phyloP scores from a whole-genome alignment of 768 basidiomycete species.

The Collybia mongolica region DNA sequence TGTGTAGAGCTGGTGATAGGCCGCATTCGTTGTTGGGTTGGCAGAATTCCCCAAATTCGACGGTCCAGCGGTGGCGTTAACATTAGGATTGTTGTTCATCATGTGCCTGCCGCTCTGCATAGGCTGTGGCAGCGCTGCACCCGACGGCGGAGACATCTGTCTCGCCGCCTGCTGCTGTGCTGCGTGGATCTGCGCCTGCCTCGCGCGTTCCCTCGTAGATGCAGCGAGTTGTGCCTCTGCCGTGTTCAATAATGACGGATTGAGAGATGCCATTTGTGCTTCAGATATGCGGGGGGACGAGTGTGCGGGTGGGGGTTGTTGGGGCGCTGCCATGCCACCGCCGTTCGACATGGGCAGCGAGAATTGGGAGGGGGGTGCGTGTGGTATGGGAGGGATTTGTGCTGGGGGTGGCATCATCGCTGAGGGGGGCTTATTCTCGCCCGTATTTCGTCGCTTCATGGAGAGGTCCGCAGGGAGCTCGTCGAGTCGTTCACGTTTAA shows the following conservation, averaged over 20 bases:
- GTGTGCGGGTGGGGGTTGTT: constrained; percentile 10
- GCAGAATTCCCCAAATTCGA: constrained; percentile 12
- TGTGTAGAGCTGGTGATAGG: constrained; percentile 41
- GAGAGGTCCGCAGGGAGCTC: constrained; percentile 36
- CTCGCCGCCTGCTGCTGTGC: constrained; percentile 24
- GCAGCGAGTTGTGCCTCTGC: constrained; percentile 36
- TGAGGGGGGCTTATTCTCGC: constrained; percentile 49
- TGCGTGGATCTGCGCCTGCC: constrained; percentile 34
- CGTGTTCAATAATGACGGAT: constrained; percentile 16
- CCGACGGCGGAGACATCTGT: constrained; percentile 43
- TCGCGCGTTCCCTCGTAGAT: constrained; percentile 26
- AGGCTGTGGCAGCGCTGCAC: constrained; percentile 10
- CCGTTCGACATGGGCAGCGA: constrained; percentile 11
- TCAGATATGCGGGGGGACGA: constrained; percentile 20
- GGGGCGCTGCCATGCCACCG: not conserved
- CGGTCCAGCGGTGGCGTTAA: constrained; percentile 18
- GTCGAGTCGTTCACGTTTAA: constrained; percentile 65
- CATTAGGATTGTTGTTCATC: constrained; percentile 10
- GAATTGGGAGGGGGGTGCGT: constrained; percentile 7
- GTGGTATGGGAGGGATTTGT: constrained; percentile 22
- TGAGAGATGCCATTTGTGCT: constrained; percentile 11
- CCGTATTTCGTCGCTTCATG: constrained; percentile 70
- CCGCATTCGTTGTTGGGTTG: constrained; percentile 23
- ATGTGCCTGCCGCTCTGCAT: constrained; percentile 13
- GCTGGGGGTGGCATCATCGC: constrained; percentile 41